A percentile compares a stretch with the other conserved stretches of the same genome.
phyloP scores from a whole-genome alignment of 352 stramenopile species.

The Pythium insidiosum region DNA sequence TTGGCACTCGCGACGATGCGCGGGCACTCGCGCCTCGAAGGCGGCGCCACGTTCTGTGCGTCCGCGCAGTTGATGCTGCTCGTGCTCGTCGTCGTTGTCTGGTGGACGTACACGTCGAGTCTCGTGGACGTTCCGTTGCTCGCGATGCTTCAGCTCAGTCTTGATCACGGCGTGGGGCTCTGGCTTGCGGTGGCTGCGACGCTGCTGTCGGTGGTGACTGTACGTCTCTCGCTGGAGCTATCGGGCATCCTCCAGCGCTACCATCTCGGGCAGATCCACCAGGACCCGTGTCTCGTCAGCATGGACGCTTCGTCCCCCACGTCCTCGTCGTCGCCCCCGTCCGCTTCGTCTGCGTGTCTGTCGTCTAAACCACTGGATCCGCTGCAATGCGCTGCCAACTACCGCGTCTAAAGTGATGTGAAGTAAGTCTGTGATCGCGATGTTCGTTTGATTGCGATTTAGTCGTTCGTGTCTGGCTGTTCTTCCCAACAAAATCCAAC shows the following conservation, averaged over 20 bases:
- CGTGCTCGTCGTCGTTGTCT: constrained; percentile 28
- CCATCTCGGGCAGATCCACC: too few relatives aligned
- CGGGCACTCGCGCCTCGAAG: constrained; percentile 13
- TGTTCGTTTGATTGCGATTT: too few relatives aligned
- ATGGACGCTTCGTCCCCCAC: too few relatives aligned
- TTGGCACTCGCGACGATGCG: constrained; percentile 14
- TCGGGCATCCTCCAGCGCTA: constrained; percentile 1
- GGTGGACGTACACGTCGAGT: constrained; percentile 43
- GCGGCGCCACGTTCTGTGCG: constrained; percentile 17
- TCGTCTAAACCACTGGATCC: constrained; percentile 26
- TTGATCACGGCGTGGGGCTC: constrained; percentile 34
- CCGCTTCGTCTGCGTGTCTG: too few relatives aligned
- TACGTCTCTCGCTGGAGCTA: constrained; percentile 6
- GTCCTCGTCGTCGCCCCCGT: constrained; percentile 16
- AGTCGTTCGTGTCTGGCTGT: too few relatives aligned
- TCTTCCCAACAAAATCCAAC: too few relatives aligned
- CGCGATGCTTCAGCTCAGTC: constrained; percentile 25
- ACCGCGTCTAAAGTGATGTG: constrained; percentile 35
- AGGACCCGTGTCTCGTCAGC: too few relatives aligned
- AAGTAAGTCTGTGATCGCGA: too few relatives aligned
- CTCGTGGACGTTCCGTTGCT: constrained; percentile 35
- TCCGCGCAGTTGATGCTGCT: constrained; percentile 26
- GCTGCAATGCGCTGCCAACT: constrained; percentile 47
- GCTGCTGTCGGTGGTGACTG: constrained; percentile 2
- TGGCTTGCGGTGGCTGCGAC: constrained; percentile 20